phyloP scores from a whole-genome alignment of 140 eudicot genomes.

The Flaveria floridana region DNA sequence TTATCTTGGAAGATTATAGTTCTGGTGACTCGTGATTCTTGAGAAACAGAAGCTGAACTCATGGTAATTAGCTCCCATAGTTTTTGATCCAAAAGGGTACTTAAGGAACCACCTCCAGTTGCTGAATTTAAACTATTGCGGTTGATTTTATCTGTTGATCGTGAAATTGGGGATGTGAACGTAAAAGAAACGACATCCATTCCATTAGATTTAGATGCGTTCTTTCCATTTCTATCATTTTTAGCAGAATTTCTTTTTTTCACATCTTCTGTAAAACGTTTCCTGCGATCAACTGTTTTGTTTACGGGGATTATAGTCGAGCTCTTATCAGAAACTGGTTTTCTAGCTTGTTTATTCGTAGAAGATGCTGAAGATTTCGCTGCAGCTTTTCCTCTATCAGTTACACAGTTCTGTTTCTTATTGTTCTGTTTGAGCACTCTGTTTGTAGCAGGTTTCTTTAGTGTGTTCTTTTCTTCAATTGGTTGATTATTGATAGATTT shows the following conservation, averaged over 20 bases:
- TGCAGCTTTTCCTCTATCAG: constrained; percentile 41
- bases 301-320: constrained; percentile 26
- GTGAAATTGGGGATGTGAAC: constrained; percentile 71
- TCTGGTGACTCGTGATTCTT: constrained; percentile 25
- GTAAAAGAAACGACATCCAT: constrained; percentile 80
- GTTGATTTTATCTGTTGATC: constrained; percentile 38
- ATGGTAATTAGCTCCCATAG: constrained; percentile 52
- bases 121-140: constrained; percentile 33
- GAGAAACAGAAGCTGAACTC: constrained; percentile 40
- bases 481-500: constrained; percentile 38
- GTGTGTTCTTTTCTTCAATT: constrained; percentile 33
- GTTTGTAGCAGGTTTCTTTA: constrained; percentile 49
- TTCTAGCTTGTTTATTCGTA: constrained; percentile 25
- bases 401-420: constrained; percentile 64
- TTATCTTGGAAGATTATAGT: constrained; percentile 27
- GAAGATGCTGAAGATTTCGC: constrained; percentile 39
- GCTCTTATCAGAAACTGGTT: constrained; percentile 37
- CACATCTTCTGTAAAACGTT: constrained; percentile 45
- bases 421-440: constrained; percentile 72
- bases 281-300: constrained; percentile 36
- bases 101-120: constrained; percentile 59
- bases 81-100: constrained; percentile 59
- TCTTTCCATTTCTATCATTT: constrained; percentile 37
- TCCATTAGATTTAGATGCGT: constrained; percentile 47
- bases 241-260: constrained; percentile 27